These are phyloP conservation scores for Selaginella tamariscina DNA, from an alignment of 75 land plant species.

Conservation along the genomic window DNA sequence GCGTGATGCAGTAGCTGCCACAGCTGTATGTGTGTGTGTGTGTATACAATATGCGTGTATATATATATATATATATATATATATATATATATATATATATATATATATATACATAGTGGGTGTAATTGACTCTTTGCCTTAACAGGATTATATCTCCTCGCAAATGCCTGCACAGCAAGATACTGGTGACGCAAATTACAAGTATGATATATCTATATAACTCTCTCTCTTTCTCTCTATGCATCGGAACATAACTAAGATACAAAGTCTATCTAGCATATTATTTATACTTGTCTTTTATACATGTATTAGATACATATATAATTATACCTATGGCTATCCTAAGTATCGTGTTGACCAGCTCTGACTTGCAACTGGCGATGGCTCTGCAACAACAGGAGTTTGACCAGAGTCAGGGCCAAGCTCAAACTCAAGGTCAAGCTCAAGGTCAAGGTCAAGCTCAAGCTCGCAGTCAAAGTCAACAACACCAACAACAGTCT, in stretches of 20 bases:
- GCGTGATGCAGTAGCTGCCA: constrained; percentile 55
- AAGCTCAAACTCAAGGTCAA: too few species aligned
- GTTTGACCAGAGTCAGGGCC: constrained; percentile 49
- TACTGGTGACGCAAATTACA: not conserved
- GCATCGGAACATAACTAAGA: too few species aligned
- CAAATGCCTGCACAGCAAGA: not conserved
- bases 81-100: not conserved
- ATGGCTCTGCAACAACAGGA: constrained; percentile 87
- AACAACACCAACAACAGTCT: constrained; percentile 23
- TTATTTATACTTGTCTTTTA: too few species aligned
- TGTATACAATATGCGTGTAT: not conserved
- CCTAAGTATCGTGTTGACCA: too few species aligned
- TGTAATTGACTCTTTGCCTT: too few species aligned
- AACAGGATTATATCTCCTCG: not conserved
- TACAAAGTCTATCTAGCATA: too few species aligned
- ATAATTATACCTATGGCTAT: too few species aligned
- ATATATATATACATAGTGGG: not conserved
- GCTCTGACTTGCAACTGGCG: constrained; percentile 83
- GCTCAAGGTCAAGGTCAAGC: constrained; percentile 3
- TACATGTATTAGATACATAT: too few species aligned
- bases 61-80: not conserved
- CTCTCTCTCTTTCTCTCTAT: not conserved
- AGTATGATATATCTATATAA: constrained; percentile 4
- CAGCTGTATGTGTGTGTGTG: constrained; percentile 66
- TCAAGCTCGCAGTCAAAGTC: constrained; percentile 9